phyloP scores from a whole-genome alignment of 495 filamentous ascomycete genomes.

The Penicillium bialowiezense region DNA sequence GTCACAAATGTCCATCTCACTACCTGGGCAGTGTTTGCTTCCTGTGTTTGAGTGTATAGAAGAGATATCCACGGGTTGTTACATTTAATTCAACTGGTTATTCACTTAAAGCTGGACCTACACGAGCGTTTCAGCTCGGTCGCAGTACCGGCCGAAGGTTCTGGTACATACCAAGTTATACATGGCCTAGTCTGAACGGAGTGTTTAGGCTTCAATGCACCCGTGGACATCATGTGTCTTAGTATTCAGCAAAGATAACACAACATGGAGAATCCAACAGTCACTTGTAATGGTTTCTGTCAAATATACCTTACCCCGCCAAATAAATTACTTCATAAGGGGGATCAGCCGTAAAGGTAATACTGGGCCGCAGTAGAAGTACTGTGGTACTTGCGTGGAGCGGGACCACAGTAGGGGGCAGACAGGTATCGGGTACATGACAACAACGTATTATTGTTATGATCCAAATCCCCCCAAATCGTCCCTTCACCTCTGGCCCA shows the following conservation, averaged over 20 bases:
- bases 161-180: background rate
- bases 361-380: slow-evolving; percentile 10
- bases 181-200: too few relatives aligned
- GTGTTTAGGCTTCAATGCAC: too few relatives aligned
- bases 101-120: too few relatives aligned
- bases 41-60: too few relatives aligned
- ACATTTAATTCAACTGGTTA: too few relatives aligned
- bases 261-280: too few relatives aligned
- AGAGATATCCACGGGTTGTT: too few relatives aligned
- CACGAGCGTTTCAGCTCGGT: background rate
- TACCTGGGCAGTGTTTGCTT: too few relatives aligned
- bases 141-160: background rate
- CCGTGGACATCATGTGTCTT: too few relatives aligned
- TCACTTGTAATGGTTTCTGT: slow-evolving; percentile 1
- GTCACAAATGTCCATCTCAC: too few relatives aligned
- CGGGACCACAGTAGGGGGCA: slow-evolving; percentile 2
- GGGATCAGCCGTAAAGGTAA: slow-evolving; percentile 13
- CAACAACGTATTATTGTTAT: slow-evolving; percentile 23
- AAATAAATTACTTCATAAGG: slow-evolving; percentile 8
- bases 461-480: slow-evolving; percentile 22
- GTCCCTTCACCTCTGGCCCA: slow-evolving; percentile 10
- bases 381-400: slow-evolving; percentile 5
- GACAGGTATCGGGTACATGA: slow-evolving; percentile 14
- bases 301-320: slow-evolving; percentile 5
- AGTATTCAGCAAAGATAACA: too few relatives aligned